phyloP scores from a whole-genome alignment of 139 green algal species.

The Closterium sp. region DNA sequence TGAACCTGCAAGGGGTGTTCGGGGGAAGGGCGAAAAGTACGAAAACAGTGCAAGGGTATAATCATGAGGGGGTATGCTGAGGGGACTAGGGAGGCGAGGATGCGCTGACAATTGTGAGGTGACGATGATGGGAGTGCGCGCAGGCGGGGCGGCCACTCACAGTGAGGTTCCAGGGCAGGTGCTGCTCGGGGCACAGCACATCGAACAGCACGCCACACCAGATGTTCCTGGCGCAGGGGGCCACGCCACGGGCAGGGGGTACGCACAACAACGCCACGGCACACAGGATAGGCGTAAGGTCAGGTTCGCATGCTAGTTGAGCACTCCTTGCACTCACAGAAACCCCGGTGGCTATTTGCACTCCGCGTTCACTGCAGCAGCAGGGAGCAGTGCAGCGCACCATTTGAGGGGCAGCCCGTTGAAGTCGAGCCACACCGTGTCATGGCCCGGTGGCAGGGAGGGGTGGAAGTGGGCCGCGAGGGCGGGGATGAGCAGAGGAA shows the following conservation, averaged over 20 bases:
- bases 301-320: neutral
- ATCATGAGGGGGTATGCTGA: neutral
- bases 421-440: slow-evolving; percentile 7
- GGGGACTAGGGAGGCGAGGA: too few species aligned
- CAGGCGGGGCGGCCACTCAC: neutral
- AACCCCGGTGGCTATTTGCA: too few species aligned
- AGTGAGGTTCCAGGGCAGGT: neutral
- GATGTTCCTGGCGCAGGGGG: neutral
- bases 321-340: neutral
- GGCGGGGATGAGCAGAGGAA: neutral
- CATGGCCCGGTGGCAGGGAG: neutral
- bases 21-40: too few species aligned
- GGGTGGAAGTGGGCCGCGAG: neutral
- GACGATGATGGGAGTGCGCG: neutral
- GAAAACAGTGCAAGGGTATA: too few species aligned
- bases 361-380: too few species aligned
- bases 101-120: too few species aligned
- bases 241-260: too few species aligned
- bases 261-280: too few species aligned
- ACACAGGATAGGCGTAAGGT: too few species aligned
- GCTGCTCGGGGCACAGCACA: neutral
- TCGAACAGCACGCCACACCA: neutral
- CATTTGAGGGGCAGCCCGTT: neutral
- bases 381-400: neutral
- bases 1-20: neutral